These are phyloP conservation scores for Acorus calamus DNA, from an alignment of 106 monocot species.

Conservation along the genomic window DNA sequence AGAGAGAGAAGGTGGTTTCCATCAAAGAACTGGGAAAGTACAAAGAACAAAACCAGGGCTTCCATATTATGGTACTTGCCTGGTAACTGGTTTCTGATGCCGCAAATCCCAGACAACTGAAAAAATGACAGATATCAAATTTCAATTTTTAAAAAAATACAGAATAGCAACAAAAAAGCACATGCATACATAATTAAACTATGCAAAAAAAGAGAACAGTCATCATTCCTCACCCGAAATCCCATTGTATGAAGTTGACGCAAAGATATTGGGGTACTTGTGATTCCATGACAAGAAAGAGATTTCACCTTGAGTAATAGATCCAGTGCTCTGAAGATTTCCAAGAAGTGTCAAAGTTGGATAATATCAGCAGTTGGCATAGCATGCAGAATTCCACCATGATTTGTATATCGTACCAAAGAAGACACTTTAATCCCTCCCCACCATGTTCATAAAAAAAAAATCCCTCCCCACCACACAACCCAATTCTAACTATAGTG, in stretches of 20 bases:
- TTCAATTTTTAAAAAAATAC: conserved; percentile 1
- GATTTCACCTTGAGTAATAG: conserved; percentile 71
- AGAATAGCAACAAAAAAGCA: not conserved
- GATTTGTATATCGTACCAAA: too few species aligned
- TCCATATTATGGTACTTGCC: conserved; percentile 28
- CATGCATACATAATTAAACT: not conserved
- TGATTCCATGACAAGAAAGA: conserved; percentile 90
- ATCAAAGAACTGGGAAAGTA: not conserved
- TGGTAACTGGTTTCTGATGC: conserved; percentile 72
- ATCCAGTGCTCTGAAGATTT: conserved; percentile 48
- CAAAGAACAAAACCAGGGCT: not conserved
- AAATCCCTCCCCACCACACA: too few species aligned
- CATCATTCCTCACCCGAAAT: conserved; percentile 40
- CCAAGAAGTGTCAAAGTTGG: not conserved
- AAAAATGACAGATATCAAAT: conserved; percentile 4
- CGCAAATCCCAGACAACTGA: conserved; percentile 96
- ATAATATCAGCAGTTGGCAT: not conserved
- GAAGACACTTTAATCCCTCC: too few species aligned
- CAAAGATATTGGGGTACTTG: conserved; percentile 80
- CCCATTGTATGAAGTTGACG: conserved; percentile 88
- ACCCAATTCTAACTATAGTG: too few species aligned
- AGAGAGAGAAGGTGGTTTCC: not conserved
- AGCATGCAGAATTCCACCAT: too few species aligned
- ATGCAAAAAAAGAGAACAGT: not conserved
- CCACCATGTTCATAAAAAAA: too few species aligned